Evolutionary conservation across 2,329 filamentous ascomycete genomes (phyloP), one percentile per base, ranked within the genome.

Genomic region (Aureobasidium uvarum): DNA sequence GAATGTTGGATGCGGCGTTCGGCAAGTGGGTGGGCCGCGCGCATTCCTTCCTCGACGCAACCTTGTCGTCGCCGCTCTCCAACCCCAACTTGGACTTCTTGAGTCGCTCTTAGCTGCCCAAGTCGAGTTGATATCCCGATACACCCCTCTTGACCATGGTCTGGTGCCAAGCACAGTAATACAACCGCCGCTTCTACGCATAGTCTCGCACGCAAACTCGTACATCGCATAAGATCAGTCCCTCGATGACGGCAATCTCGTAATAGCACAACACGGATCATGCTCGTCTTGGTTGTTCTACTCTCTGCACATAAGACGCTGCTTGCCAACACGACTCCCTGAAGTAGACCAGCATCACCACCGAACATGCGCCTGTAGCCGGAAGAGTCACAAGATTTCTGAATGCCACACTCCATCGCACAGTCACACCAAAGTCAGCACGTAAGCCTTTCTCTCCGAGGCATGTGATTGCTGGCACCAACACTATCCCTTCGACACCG

Each of bases 371-470:
- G 46, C 45, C 45, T 62, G 59, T 51, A 52, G 59, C 59, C 38
- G 23, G 20, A 43, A 31, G 59, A 50, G 31, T 52, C 46, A 62
- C 59, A 62, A 50, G 59, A 41, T 50, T 31, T 23, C 39, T 38
- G 56, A 36, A 60, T 60, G 56, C 56, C 56, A 50, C 58, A 18
- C 20, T 10, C 43, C 20, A 36, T 52, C 36, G 59, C 59, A 62
- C 59, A 41, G 48, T 62, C 46, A 62, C 46, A 52, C 45, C 43
- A 48, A 28, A 8, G 59, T 62, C 59, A 62, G 59, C 59, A 62
- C 46, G 59, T 62, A 62, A 51, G 46, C 25, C 46, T 31, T 25
- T 52, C 59, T 43, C 45, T 38, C 33, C 48, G 25, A 62, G 33
- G 46, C 48, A 62, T 31, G 41, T 62, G 59, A 62, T 52, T 52